Evolutionary conservation across 805 yeast species (phyloP).

Genomic region (Cyberlindnera lachancei): DNA sequence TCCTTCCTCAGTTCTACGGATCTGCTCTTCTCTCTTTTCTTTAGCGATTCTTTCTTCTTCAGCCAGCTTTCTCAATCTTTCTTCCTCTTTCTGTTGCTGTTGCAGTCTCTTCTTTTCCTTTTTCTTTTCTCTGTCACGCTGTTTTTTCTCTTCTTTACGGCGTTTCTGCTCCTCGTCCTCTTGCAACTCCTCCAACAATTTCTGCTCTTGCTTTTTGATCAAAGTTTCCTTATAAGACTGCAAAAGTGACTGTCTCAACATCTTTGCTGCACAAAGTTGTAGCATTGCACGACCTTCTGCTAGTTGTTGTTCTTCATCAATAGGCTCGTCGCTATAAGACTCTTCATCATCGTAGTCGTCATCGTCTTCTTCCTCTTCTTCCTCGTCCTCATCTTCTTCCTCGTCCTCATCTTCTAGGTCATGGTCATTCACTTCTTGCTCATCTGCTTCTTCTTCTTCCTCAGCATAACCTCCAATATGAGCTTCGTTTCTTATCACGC

Average conservation of each 20-base stretch:
- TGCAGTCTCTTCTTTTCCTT: slow-evolving; percentile 60
- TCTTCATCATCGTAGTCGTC: slow-evolving; percentile 35
- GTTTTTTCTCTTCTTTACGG: slow-evolving; percentile 60
- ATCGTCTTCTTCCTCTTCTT: slow-evolving; percentile 30
- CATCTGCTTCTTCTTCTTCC: too few relatives aligned
- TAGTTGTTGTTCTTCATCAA: slow-evolving; percentile 58
- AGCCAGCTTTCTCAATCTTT: slow-evolving; percentile 36
- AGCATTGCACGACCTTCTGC: slow-evolving; percentile 76
- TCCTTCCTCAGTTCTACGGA: slow-evolving; percentile 37
- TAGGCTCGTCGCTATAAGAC: slow-evolving; percentile 26
- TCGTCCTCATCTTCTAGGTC: slow-evolving; percentile 9
- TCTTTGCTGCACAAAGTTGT: slow-evolving; percentile 70
- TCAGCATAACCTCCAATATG: too few relatives aligned
- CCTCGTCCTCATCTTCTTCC: slow-evolving; percentile 10
- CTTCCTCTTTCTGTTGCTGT: slow-evolving; percentile 50
- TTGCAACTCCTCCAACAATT: slow-evolving; percentile 60
- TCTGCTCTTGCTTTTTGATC: slow-evolving; percentile 64
- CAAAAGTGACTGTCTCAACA: slow-evolving; percentile 66
- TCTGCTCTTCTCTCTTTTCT: slow-evolving; percentile 29
- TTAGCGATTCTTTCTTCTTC: slow-evolving; percentile 32
- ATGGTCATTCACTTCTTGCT: too few relatives aligned
- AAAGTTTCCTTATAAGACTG: slow-evolving; percentile 73
- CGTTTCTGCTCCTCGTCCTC: slow-evolving; percentile 59
- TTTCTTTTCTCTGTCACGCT: slow-evolving; percentile 49
- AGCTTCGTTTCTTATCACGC: too few relatives aligned